These are phyloP conservation scores for Stenogyne calaminthoides DNA, from an alignment of 305 asterid species.

Conservation along the genomic window DNA sequence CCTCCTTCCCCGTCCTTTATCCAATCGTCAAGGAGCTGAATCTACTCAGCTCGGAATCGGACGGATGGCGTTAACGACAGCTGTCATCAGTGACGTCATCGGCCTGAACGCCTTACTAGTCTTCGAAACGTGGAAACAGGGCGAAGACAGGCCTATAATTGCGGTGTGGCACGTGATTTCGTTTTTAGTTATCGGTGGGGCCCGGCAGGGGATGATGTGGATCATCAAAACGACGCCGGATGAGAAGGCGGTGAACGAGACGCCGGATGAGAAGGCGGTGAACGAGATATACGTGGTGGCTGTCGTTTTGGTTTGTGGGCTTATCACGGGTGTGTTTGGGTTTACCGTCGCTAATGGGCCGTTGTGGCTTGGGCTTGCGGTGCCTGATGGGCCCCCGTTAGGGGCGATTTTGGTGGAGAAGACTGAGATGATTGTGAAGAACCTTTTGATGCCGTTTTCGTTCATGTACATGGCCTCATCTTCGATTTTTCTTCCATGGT, in stretches of 20 bases:
- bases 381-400: slow-evolving; percentile 79
- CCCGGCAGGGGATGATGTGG: slow-evolving; percentile 58
- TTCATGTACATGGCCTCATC: slow-evolving; percentile 49
- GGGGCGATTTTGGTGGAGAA: slow-evolving; percentile 70
- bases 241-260: slow-evolving; percentile 62
- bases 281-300: slow-evolving; percentile 54
- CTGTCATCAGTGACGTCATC: slow-evolving; percentile 49
- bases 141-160: slow-evolving; percentile 30
- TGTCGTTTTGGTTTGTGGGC: slow-evolving; percentile 53
- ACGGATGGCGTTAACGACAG: slow-evolving; percentile 54
- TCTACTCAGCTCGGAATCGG: slow-evolving; percentile 82
- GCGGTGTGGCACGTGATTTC: slow-evolving; percentile 53
- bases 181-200: slow-evolving; percentile 38
- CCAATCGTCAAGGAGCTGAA: slow-evolving; percentile 68
- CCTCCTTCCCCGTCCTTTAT: slow-evolving; percentile 70
- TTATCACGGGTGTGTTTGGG: slow-evolving; percentile 57
- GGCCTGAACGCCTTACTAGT: slow-evolving; percentile 42
- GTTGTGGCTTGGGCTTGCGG: slow-evolving; percentile 78
- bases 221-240: slow-evolving; percentile 59
- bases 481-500: slow-evolving; percentile 44
- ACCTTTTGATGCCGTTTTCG: slow-evolving; percentile 63
- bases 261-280: slow-evolving; percentile 70
- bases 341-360: slow-evolving; percentile 74
- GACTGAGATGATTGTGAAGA: slow-evolving; percentile 55
- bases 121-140: slow-evolving; percentile 65